phyloP scores from a whole-genome alignment of 225 moss, liverwort and hornwort species.

The Asterella californica region DNA sequence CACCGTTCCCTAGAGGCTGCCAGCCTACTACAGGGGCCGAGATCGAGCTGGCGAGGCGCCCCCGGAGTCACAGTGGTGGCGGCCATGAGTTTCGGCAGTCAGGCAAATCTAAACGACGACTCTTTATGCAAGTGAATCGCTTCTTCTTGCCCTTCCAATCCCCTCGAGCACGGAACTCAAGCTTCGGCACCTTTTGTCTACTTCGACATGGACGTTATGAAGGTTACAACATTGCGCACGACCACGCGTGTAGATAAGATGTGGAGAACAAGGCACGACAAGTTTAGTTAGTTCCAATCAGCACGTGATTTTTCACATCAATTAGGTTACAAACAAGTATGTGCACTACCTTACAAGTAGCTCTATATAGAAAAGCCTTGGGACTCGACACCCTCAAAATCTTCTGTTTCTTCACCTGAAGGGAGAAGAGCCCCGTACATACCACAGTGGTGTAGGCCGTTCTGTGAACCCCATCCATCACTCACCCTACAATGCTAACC shows the following conservation, averaged over 20 bases:
- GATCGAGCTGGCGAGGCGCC: no score
- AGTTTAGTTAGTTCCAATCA: constrained; percentile 4
- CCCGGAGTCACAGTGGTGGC: no score
- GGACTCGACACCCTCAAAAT: constrained; percentile 38
- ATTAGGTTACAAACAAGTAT: constrained; percentile 21
- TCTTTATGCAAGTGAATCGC: background rate
- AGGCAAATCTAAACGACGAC: background rate
- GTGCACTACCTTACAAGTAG: constrained; percentile 15
- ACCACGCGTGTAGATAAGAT: background rate
- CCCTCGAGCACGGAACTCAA: no score
- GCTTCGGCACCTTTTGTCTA: background rate
- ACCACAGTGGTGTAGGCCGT: constrained; percentile 13
- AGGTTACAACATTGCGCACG: background rate
- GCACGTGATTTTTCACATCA: constrained; percentile 14
- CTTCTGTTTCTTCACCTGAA: constrained; percentile 15
- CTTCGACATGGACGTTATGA: background rate
- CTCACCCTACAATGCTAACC: constrained; percentile 13
- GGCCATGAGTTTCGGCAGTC: background rate
- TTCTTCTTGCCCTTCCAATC: background rate
- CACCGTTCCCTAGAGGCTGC: no score
- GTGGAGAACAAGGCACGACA: background rate
- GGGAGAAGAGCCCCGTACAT: constrained; percentile 26
- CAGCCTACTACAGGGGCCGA: no score
- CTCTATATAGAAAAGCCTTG: constrained; percentile 20
- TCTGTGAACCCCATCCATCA: constrained; percentile 29